These are phyloP conservation scores for Neurospora sp. DNA, from an alignment of 495 filamentous ascomycete genomes.

Conservation along the genomic window DNA sequence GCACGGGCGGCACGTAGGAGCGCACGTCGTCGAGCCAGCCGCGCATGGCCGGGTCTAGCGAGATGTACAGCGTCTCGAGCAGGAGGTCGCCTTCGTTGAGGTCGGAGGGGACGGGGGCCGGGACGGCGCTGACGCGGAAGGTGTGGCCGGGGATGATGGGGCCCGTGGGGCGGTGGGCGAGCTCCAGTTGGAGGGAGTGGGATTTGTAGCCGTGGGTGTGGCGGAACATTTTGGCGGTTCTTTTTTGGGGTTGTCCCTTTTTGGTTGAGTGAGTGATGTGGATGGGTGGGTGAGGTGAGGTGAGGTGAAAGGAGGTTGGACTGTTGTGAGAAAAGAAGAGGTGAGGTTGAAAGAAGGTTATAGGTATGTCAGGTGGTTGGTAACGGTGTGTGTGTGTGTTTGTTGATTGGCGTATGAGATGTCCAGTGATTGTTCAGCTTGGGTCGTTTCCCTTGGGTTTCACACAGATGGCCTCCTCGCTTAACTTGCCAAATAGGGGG, in stretches of 20 bases:
- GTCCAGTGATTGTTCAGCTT: neutral
- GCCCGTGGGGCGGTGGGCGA: slow-evolving; percentile 40
- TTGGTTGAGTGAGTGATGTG: neutral
- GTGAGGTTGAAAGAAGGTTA: neutral
- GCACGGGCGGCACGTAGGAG: slow-evolving; percentile 49
- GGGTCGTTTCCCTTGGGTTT: neutral
- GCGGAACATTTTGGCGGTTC: neutral
- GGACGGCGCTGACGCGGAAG: slow-evolving; percentile 40
- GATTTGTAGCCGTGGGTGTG: slow-evolving; percentile 18
- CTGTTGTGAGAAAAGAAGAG: neutral
- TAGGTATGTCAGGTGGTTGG: neutral
- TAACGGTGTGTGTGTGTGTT: neutral
- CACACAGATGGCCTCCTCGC: neutral
- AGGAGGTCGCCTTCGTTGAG: slow-evolving; percentile 53
- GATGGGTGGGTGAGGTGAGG: neutral
- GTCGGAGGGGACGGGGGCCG: slow-evolving; percentile 34
- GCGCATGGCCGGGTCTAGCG: slow-evolving; percentile 76
- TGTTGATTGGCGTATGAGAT: neutral
- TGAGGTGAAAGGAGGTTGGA: neutral
- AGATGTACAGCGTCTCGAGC: slow-evolving; percentile 57
- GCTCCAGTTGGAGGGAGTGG: slow-evolving; percentile 37
- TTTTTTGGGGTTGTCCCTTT: neutral
- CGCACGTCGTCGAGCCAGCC: slow-evolving; percentile 58
- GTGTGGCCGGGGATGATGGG: slow-evolving; percentile 37
- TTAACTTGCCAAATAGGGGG: neutral